Conservation (phyloP, 2,329 filamentous ascomycete genomes). For the Cadophora gregata region DNA sequence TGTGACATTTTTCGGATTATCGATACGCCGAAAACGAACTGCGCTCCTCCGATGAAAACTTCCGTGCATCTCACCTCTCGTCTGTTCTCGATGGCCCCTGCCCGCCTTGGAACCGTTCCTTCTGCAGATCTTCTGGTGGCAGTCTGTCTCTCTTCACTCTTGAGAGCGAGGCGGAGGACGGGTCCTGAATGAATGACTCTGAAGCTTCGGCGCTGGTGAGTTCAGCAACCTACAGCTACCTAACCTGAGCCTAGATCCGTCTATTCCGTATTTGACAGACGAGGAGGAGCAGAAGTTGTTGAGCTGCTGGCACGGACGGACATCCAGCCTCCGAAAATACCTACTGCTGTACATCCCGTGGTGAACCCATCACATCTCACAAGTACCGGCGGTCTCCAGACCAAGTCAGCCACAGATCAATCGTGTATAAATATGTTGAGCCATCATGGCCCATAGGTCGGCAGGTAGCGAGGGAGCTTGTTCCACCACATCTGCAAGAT, state of each 20-base stretch:
- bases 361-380: background rate
- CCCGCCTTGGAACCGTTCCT: background rate
- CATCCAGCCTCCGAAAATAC: conserved; percentile 1
- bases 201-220: background rate
- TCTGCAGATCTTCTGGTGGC: background rate
- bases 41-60: background rate
- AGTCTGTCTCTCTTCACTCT: background rate
- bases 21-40: conserved; percentile 5
- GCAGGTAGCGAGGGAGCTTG: background rate
- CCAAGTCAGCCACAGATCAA: background rate
- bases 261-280: background rate
- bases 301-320: conserved; percentile 7
- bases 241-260: background rate
- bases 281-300: background rate
- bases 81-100: background rate
- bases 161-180: background rate
- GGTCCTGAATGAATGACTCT: background rate
- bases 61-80: background rate
- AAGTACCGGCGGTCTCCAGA: conserved; percentile 3
- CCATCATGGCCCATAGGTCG: background rate
- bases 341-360: background rate
- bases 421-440: no score
- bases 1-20: background rate
- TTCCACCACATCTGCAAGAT: background rate
- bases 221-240: background rate